Percentiles rank a stretch among this genome's conserved stretches.
phyloP scores from a whole-genome alignment of 164 flowering plant genomes.

The Cinnamomum chago region DNA sequence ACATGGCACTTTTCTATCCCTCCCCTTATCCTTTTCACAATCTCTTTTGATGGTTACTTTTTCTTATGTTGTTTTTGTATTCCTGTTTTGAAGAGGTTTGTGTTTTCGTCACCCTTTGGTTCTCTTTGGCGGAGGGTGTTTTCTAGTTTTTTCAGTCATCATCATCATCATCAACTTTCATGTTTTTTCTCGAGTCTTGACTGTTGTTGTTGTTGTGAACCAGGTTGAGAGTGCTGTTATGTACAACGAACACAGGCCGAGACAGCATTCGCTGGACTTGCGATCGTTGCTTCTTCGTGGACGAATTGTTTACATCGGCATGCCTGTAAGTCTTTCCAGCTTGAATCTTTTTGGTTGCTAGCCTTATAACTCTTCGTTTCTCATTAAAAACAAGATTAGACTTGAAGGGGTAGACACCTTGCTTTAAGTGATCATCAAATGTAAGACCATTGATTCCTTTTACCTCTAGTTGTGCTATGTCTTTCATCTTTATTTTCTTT shows the following conservation, averaged over 20 bases:
- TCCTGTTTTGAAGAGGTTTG: not conserved
- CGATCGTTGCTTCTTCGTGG: constrained; percentile 78
- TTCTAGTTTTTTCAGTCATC: not conserved
- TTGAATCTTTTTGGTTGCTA: not conserved
- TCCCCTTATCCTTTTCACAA: not conserved
- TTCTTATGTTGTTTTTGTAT: not conserved
- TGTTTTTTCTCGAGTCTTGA: too few relatives aligned
- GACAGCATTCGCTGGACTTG: constrained; percentile 82
- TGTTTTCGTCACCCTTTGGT: not conserved
- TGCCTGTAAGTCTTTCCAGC: constrained; percentile 56
- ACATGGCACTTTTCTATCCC: too few relatives aligned
- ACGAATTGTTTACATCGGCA: constrained; percentile 82
- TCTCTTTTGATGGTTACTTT: not conserved
- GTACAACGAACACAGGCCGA: constrained; percentile 65
- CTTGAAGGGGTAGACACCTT: not conserved
- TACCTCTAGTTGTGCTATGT: not conserved
- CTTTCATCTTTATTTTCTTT: not conserved
- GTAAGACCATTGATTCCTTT: not conserved
- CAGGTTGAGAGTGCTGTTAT: constrained; percentile 77
- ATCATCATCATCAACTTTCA: too few relatives aligned
- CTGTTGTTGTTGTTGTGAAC: constrained; percentile 3
- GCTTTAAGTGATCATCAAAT: not conserved
- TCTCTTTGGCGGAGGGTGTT: not conserved
- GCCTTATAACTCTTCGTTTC: not conserved
- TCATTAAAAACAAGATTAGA: not conserved